These are phyloP conservation scores for Bremia lactucae DNA, from an alignment of 352 stramenopile genomes.

Conservation along the genomic window DNA sequence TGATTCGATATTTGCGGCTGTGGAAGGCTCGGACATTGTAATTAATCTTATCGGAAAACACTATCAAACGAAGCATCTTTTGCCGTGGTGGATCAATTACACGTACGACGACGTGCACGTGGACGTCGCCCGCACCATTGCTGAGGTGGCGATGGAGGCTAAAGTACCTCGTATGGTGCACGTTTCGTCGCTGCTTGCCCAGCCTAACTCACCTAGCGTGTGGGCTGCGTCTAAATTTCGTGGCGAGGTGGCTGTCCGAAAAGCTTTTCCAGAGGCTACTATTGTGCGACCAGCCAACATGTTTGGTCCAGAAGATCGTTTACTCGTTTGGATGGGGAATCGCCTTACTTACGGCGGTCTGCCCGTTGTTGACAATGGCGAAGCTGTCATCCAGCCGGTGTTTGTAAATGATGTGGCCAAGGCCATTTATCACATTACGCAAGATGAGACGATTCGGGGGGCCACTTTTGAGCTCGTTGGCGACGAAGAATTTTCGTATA, in stretches of 20 bases:
- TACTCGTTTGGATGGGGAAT: slow-evolving; percentile 88
- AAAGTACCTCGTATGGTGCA: slow-evolving; percentile 71
- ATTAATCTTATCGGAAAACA: slow-evolving; percentile 97
- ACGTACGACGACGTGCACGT: slow-evolving; percentile 94
- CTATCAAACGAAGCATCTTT: slow-evolving; percentile 93
- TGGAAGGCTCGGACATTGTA: slow-evolving; percentile 90
- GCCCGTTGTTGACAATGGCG: slow-evolving; percentile 90
- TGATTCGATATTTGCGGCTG: slow-evolving; percentile 87
- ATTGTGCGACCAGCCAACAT: slow-evolving; percentile 92
- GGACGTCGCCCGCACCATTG: slow-evolving; percentile 77
- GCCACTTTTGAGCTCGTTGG: slow-evolving; percentile 94
- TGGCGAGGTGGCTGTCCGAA: slow-evolving; percentile 76
- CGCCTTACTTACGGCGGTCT: slow-evolving; percentile 65
- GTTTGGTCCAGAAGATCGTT: slow-evolving; percentile 92
- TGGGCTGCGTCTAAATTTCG: slow-evolving; percentile 83
- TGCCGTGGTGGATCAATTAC: slow-evolving; percentile 92
- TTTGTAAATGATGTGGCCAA: slow-evolving; percentile 78
- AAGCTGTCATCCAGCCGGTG: slow-evolving; percentile 89
- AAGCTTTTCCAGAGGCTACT: slow-evolving; percentile 91
- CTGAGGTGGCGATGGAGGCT: slow-evolving; percentile 70
- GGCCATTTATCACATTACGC: slow-evolving; percentile 67
- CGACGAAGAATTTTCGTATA: slow-evolving; percentile 93
- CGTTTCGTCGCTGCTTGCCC: slow-evolving; percentile 70
- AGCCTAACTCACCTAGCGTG: slow-evolving; percentile 72
- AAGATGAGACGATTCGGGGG: slow-evolving; percentile 83